Base-by-base conservation (phyloP, 2,329 filamentous ascomycete species). In the Ophiocordyceps australis region DNA sequence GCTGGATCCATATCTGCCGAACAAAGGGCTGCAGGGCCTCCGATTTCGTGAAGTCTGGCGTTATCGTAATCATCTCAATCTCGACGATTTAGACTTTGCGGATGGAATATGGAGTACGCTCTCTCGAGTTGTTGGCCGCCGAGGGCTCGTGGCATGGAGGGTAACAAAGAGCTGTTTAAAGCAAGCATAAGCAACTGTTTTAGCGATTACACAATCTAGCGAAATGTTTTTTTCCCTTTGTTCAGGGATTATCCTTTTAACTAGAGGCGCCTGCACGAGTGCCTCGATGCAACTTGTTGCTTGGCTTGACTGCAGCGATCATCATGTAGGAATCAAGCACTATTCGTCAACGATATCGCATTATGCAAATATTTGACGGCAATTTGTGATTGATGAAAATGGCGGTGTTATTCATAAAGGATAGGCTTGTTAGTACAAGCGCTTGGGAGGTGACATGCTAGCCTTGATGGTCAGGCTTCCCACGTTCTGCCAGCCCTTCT, bases 401-500 rank as follows among this genome's bases (percentile, higher is more conserved):
- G n/a, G n/a, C n/a, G n/a, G n/a, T n/a, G n/a, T n/a, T n/a, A n/a
- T n/a, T n/a, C n/a, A n/a, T n/a, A n/a, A n/a, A n/a, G n/a, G n/a
- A n/a, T n/a, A n/a, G 5, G 17, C 13, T 10, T 17, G 48, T 58
- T 95, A 98, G 74, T 94, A 98, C 46, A 98, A 65, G 55, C 89
- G 83, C 73, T 83, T 89, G 46, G 89, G 89, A 45, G 89, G 89
- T 61, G 82, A 93, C 89, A 98, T 98, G 68, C 80, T 80, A 65
- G 89, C 89, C 81, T 98, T 98, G 74, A 98, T 89, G 57, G 85
- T 93, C 66, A 98, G 74, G 72, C 79, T 89, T 57, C 89, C 89
- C 52, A 98, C 89, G 74, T 98, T 98, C 74, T 98, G 89, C 89
- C 89, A 98, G 58, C 89, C 89, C 81, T 98, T 98, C 83, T 98